Evolutionary conservation across 192 early-diverging fungal genomes (phyloP).

Genomic region (Geosiphon pyriformis): DNA sequence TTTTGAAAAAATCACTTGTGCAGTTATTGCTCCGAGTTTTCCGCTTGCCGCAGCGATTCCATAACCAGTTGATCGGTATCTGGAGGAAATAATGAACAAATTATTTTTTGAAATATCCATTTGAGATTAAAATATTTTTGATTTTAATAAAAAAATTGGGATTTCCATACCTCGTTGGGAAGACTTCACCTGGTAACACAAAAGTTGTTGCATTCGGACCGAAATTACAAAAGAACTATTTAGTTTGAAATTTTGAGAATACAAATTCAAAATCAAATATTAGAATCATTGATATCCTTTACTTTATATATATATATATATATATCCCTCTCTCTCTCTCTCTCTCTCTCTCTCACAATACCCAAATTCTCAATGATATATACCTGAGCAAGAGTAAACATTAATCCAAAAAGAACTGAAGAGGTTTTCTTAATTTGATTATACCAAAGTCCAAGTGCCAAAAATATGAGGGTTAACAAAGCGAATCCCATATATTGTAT

Average conservation of each 20-base stretch:
- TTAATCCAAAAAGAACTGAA: constrained; percentile 31
- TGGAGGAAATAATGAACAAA: too few relatives aligned
- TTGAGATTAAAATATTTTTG: too few relatives aligned
- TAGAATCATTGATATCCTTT: not conserved
- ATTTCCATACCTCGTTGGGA: too few relatives aligned
- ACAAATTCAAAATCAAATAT: constrained; percentile 14
- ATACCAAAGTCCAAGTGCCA: constrained; percentile 68
- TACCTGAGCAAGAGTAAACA: constrained; percentile 13
- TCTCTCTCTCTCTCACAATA: not conserved
- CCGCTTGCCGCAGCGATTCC: constrained; percentile 77
- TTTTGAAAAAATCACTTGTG: constrained; percentile 65
- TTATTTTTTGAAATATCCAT: too few relatives aligned
- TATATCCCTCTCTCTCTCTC: not conserved
- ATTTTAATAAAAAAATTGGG: too few relatives aligned
- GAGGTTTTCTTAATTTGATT: constrained; percentile 58
- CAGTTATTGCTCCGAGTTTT: constrained; percentile 72
- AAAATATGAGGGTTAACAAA: constrained; percentile 64
- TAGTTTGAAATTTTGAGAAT: constrained; percentile 59
- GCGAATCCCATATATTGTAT: constrained; percentile 92
- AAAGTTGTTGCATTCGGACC: constrained; percentile 93
- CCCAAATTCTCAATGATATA: not conserved
- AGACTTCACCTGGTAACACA: constrained; percentile 75
- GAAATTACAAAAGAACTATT: constrained; percentile 87
- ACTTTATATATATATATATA: too few relatives aligned
- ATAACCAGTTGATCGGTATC: constrained; percentile 72